Evolutionary conservation across 1,284 basidiomycete genomes (phyloP), one percentile per base, ranked within the genome.

Genomic region (Ceratobasidium sp.): DNA sequence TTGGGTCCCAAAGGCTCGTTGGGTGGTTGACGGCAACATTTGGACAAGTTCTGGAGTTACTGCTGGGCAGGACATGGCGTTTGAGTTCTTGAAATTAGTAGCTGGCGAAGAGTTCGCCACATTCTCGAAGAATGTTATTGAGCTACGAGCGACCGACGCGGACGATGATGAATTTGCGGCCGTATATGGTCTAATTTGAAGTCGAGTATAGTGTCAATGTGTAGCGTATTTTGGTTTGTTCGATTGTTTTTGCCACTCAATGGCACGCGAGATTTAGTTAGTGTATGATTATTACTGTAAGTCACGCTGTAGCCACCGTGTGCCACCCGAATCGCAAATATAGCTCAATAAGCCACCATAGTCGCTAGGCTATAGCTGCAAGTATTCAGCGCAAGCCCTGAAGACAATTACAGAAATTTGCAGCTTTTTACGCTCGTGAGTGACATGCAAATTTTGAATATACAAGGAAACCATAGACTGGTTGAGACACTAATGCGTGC

Each of bases 41-140:
- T 87, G 86, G 86, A 86, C 85, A 0, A 82, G 82, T 46, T 84
- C 84, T 40, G 86, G 86, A n/a, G 84, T 86, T 12, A 84, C 84
- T 13, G 85, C 86, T 44, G 86, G 84, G 15, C 82, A 83, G 78
- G 85, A 86, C 77, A 80, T 85, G 80, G 82, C 83, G 2, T 82
- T 82, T 54, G 85, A 84, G n/a, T 87, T 86, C 75, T 59, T 87
- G 28, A 75, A 75, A 26, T 15, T 46, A 33, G 23, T 56, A 20
- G 61, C 28, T 17, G 73, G 73, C 12, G 62, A 64, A 13, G 73
- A 42, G 26, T 75, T 75, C 44, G 73, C 73, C 5, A 40, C 52
- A n/a, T 33, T 48, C 5, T 17, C 33, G 7, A 65, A 64, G 44
- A 75, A 75, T 48, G 23, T 65, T 28, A 65, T 75, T 10, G 73